Conservation (phyloP, 495 filamentous ascomycete genomes). For the Penicillium salamii region DNA sequence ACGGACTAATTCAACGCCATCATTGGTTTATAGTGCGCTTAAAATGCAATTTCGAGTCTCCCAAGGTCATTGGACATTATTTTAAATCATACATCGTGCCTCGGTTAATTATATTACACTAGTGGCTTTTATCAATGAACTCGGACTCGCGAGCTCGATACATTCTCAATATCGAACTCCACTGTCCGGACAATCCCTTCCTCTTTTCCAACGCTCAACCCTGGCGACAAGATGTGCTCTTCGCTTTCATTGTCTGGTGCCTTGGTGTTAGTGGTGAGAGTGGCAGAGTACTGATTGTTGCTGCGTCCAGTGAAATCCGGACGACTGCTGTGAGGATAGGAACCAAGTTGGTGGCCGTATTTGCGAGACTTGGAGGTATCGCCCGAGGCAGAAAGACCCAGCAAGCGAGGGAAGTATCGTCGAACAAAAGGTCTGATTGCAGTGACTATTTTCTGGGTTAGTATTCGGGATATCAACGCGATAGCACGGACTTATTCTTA, state of each 20-base stretch:
- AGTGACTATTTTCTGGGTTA: conserved; percentile 13
- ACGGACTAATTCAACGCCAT: too few relatives aligned
- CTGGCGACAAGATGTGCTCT: conserved; percentile 23
- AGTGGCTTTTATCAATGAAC: too few relatives aligned
- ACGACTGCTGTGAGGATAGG: conserved; percentile 19
- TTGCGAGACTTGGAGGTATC: conserved; percentile 18
- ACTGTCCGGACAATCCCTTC: conserved; percentile 32
- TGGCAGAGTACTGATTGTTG: conserved; percentile 17
- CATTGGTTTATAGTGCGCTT: too few relatives aligned
- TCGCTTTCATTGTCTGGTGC: conserved; percentile 24
- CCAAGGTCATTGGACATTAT: neutral
- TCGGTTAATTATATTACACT: too few relatives aligned
- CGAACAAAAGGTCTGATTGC: conserved; percentile 33
- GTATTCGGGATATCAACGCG: too few relatives aligned
- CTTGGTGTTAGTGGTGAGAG: conserved; percentile 12
- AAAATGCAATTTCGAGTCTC: neutral
- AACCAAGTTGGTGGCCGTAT: conserved; percentile 24
- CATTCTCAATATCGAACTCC: conserved; percentile 31
- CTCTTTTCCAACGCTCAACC: conserved; percentile 1
- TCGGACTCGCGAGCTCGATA: neutral
- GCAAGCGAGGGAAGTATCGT: conserved; percentile 31
- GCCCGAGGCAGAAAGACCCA: conserved; percentile 26
- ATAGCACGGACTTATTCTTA: too few relatives aligned
- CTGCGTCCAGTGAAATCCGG: conserved; percentile 18
- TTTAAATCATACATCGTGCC: neutral